Evolutionary conservation across 2,329 filamentous ascomycete genomes (phyloP).

Genomic region (Purpureocillium lavendulum): DNA sequence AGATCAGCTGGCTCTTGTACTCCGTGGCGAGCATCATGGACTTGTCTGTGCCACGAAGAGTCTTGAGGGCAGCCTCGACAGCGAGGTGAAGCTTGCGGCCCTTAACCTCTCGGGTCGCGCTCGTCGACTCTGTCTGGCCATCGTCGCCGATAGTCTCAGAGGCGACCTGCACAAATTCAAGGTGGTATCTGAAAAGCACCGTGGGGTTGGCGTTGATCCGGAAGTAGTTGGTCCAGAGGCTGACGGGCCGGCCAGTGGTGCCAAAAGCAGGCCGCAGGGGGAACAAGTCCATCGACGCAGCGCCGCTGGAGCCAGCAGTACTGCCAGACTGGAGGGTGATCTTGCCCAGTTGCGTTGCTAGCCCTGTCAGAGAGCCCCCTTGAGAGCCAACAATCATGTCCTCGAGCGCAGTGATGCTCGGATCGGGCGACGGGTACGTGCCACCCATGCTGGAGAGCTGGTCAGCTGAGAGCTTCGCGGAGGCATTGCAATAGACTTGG

Average conservation of each 20-base stretch:
- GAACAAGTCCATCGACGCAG: constrained; percentile 21
- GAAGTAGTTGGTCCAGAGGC: constrained; percentile 49
- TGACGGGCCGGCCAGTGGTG: constrained; percentile 28
- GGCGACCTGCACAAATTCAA: constrained; percentile 24
- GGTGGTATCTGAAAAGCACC: constrained; percentile 35
- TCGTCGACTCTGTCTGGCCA: constrained; percentile 6
- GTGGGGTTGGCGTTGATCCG: constrained; percentile 28
- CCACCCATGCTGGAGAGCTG: constrained; percentile 12
- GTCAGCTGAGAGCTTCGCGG: background rate
- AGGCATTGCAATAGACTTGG: background rate
- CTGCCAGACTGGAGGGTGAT: constrained; percentile 17
- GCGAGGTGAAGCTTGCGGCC: constrained; percentile 35
- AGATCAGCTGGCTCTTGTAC: constrained; percentile 40
- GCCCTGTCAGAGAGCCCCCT: constrained; percentile 15
- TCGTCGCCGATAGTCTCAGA: constrained; percentile 6
- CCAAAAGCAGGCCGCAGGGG: constrained; percentile 43
- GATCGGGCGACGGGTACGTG: constrained; percentile 13
- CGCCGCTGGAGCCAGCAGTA: constrained; percentile 1
- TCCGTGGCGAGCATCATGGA: constrained; percentile 33
- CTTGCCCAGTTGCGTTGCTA: constrained; percentile 27
- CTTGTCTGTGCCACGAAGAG: constrained; percentile 23
- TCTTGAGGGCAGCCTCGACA: constrained; percentile 26
- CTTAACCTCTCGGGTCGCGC: constrained; percentile 22
- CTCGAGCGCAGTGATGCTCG: constrained; percentile 26
- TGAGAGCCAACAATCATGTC: constrained; percentile 26